These are phyloP conservation scores for Claviceps paspali DNA, from an alignment of 2,329 filamentous ascomycete genomes.

Conservation along the genomic window DNA sequence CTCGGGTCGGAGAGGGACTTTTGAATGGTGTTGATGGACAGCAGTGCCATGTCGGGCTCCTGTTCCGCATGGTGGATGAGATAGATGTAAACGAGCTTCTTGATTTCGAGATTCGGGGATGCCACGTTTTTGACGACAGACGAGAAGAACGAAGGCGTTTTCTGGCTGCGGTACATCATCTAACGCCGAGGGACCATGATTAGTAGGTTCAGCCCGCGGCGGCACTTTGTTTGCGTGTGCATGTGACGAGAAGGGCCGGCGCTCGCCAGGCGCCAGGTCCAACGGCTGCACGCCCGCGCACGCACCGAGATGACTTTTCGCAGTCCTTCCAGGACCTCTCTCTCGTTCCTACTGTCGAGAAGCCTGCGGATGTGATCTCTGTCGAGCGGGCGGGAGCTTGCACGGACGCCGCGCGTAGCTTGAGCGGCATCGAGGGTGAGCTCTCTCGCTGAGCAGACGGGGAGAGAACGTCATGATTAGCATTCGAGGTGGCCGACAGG, in stretches of 20 bases:
- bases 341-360: conserved; percentile 82
- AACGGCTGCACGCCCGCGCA: too few species aligned
- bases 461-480: too few species aligned
- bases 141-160: conserved; percentile 89
- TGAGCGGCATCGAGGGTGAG: conserved; percentile 94
- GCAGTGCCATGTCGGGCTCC: conserved; percentile 83
- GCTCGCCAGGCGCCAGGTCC: too few species aligned
- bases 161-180: conserved; percentile 91
- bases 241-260: too few species aligned
- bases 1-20: conserved; percentile 90
- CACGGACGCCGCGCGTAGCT: conserved; percentile 55
- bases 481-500: neutral
- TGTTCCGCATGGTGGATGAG: conserved; percentile 91
- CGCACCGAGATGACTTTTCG: conserved; percentile 74
- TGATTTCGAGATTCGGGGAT: conserved; percentile 83
- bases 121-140: conserved; percentile 96
- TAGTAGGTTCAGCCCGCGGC: too few species aligned
- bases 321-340: conserved; percentile 83
- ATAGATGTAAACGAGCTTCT: conserved; percentile 98
- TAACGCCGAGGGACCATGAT: too few species aligned
- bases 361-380: conserved; percentile 85
- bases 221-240: too few species aligned
- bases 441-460: conserved; percentile 56
- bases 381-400: conserved; percentile 51
- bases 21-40: conserved; percentile 98